Evolutionary conservation across 768 basidiomycete genomes (phyloP), one percentile per base, ranked within the genome.

Genomic region (Neoboletus subvelutipes): DNA sequence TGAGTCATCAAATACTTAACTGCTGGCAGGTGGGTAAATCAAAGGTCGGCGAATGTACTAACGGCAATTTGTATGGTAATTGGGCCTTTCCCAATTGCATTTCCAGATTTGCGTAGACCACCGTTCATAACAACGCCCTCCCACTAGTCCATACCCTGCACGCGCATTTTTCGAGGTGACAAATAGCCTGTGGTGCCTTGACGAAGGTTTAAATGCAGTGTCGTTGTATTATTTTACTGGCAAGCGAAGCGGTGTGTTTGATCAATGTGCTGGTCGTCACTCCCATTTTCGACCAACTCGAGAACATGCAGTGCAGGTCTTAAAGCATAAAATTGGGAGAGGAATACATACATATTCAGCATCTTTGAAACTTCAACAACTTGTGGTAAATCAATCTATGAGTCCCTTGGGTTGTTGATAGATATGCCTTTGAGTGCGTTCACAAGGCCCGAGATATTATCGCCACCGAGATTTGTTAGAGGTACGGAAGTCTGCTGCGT

Each of bases 371-470:
- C 42, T 40, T 20, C 9, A 28, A 18, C 15, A 39, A 5, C 39
- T 24, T 28, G 22, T 37, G 17, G 12, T 17, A 17, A 29, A 12
- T 33, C 29, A 48, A 26, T 53, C 40, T 43, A 50, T 18, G 17
- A 13, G 12, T 54, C 33, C 24, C n/a, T 29, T 13, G 37, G 9
- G 18, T 45, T n/a, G 11, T 49, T 13, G 29, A 68, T 63, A 11
- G 58, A 52, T 55, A 67, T 34, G 24, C n/a, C 43, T 26, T 40
- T 11, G 15, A 71, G 42, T 26, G 54, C 52, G 20, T 49, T 50
- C 41, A 54, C 52, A 47, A 71, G 54, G 40, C 13, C 31, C 11
- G 28, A 17, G 28, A 67, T 45, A 52, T 52, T 52, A 1, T 55
- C 40, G 7, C 58, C 58, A 52, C 52, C 34, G 12, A 10, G 17